Base-by-base conservation (phyloP, 208 protist genomes). In the Strigomonas culicis region DNA sequence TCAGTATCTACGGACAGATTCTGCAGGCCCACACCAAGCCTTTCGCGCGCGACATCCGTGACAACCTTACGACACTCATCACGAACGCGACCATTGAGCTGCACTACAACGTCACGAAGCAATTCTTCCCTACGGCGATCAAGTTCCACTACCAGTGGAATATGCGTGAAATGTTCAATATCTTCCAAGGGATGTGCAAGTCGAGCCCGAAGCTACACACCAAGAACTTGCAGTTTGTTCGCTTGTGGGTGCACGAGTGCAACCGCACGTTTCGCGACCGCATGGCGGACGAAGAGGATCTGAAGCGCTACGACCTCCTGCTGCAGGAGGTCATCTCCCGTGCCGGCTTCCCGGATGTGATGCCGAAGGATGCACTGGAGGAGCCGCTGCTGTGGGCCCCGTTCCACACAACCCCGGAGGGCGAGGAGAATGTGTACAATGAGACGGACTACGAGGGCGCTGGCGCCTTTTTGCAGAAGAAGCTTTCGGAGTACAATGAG, bases 71-170 rank as follows among this genome's bases (percentile, higher is more conserved):
- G 46, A 94, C 84, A 43, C 67, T 94, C 36, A 70, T 98, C 41
- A 97, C 95, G 24, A 91, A 92, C 51, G 93, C 92, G 27, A 94
- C 92, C 27, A 97, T 98, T 67, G 92, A 97, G 69, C 72, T 98
- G 22, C 95, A 98, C 78, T 61, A 79, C 60, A 82, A 85, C 63
- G 78, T 97, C 43, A 79, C 85, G 19, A 96, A 97, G 63, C 77
- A 76, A 21, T 99, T 99, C 78, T 90, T 99, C 70, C 98, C 98
- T 19, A 99, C 98, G 0, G 97, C 98, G 39, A 86, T 99, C 65
- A 99, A 99, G 75, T 99, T 99, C 84, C 98, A 99, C 76, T 99
- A 99, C 80, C 87, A 98, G 66, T 99, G 99, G 94, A 99, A 99
- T 81, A 94, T 99, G 79, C 83, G 98, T 31, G 98, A 99, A 66